These are phyloP conservation scores for Cadophora gregata DNA, from an alignment of 2,329 filamentous ascomycete genomes.

Conservation along the genomic window DNA sequence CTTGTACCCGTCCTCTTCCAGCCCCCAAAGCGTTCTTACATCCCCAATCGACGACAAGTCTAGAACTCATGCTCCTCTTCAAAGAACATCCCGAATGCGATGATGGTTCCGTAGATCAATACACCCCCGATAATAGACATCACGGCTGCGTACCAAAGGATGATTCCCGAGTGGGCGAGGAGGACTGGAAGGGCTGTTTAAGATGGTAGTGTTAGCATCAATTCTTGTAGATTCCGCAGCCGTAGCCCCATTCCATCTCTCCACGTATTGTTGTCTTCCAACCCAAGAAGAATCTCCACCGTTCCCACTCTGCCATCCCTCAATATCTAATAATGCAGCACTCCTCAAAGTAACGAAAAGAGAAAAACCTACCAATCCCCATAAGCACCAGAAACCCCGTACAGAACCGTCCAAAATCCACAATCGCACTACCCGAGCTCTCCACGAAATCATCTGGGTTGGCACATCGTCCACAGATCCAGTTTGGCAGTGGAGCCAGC, in stretches of 20 bases:
- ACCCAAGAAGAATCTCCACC: too few relatives aligned
- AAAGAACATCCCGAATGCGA: slow-evolving; percentile 98
- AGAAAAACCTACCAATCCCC: slow-evolving; percentile 80
- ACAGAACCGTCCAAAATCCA: slow-evolving; percentile 92
- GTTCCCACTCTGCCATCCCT: too few relatives aligned
- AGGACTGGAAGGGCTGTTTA: slow-evolving; percentile 80
- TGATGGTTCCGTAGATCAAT: slow-evolving; percentile 96
- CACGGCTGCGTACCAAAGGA: slow-evolving; percentile 82
- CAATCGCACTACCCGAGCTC: slow-evolving; percentile 77
- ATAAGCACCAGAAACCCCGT: slow-evolving; percentile 97
- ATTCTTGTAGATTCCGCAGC: neutral
- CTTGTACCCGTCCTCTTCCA: neutral
- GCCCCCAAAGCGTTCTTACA: neutral
- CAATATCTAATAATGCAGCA: neutral
- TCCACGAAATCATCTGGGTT: slow-evolving; percentile 95
- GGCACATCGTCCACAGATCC: slow-evolving; percentile 86
- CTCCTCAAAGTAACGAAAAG: neutral
- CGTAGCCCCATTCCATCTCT: neutral
- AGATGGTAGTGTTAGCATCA: slow-evolving; percentile 24
- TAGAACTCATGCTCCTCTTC: slow-evolving; percentile 96
- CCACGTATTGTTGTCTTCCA: neutral
- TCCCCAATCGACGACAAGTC: slow-evolving; percentile 14
- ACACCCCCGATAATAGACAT: slow-evolving; percentile 95
- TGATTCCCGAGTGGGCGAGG: slow-evolving; percentile 85
- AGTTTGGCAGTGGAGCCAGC: slow-evolving; percentile 92